These are phyloP conservation scores for Fusarium tuaranense DNA, from an alignment of 2,329 filamentous ascomycete genomes.

Conservation along the genomic window DNA sequence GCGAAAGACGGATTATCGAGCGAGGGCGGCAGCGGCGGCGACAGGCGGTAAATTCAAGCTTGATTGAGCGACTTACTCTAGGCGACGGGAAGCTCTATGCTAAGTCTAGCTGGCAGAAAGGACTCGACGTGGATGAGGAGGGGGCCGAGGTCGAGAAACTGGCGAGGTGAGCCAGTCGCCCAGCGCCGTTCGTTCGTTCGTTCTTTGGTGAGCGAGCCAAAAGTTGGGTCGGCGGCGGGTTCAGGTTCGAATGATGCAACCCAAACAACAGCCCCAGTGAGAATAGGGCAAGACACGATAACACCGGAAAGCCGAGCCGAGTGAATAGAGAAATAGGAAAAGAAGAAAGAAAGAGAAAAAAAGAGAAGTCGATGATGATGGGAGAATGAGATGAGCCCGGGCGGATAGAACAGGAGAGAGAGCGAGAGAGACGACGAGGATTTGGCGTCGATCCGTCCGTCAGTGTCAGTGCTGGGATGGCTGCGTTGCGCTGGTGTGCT, in stretches of 20 bases:
- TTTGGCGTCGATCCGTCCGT: conserved; percentile 33
- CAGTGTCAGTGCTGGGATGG: background rate
- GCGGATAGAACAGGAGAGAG: conserved; percentile 30
- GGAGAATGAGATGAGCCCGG: conserved; percentile 21
- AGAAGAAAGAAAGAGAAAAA: conserved; percentile 14
- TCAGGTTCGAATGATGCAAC: conserved; percentile 22
- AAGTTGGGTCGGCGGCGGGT: conserved; percentile 11
- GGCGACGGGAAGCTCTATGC: conserved; percentile 17
- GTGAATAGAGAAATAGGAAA: conserved; percentile 11
- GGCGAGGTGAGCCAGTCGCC: conserved; percentile 39
- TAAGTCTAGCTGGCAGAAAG: conserved; percentile 11
- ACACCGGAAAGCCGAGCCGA: conserved; percentile 35
- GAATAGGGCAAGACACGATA: conserved; percentile 15
- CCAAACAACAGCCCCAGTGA: conserved; percentile 11
- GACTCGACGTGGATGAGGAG: conserved; percentile 14
- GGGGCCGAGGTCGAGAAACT: conserved; percentile 32
- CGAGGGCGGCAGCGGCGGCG: conserved; percentile 23
- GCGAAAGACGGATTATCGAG: conserved; percentile 24
- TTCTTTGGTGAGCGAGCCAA: conserved; percentile 26
- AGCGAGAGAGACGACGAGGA: conserved; percentile 1
- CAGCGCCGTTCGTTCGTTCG: conserved; percentile 34
- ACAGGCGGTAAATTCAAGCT: conserved; percentile 19
- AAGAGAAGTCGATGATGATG: conserved; percentile 14
- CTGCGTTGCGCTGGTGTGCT: background rate
- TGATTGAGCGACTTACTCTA: conserved; percentile 28